phyloP scores from a whole-genome alignment of 2,329 filamentous ascomycete species.

The Sarocladium kiliense region DNA sequence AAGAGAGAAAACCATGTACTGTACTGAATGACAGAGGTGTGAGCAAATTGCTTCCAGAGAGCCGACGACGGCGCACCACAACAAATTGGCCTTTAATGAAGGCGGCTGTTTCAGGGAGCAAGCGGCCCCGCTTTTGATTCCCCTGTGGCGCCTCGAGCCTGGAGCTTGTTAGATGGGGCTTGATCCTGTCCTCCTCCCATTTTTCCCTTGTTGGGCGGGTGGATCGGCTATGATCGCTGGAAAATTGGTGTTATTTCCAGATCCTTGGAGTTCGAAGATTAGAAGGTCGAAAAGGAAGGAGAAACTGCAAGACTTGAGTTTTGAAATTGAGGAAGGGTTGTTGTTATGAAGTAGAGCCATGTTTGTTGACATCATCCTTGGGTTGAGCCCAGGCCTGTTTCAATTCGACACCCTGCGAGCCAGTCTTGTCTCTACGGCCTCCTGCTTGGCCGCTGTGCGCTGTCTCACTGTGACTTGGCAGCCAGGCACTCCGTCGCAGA shows the following conservation, averaged over 20 bases:
- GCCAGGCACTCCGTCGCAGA: background rate
- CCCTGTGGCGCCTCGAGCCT: background rate
- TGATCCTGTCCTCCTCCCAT: background rate
- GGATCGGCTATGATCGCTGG: background rate
- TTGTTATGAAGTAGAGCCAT: no score
- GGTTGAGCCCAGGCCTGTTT: background rate
- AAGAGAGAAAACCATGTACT: no score
- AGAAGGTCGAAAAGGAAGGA: background rate
- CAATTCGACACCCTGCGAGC: conserved; percentile 2
- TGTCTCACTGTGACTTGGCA: conserved; percentile 8
- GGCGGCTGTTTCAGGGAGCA: conserved; percentile 7
- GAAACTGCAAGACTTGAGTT: no score
- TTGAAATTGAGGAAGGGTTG: no score
- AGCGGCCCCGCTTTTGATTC: conserved; percentile 5
- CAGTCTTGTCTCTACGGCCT: background rate
- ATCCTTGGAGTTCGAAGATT: background rate
- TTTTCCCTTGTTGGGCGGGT: background rate
- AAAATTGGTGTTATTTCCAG: background rate
- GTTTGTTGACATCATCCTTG: background rate
- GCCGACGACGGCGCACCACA: conserved; percentile 1
- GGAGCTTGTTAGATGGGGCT: conserved; percentile 6
- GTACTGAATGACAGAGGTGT: conserved; percentile 1
- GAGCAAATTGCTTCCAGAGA: background rate
- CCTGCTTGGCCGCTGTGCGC: conserved; percentile 3
- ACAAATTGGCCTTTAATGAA: conserved; percentile 3